Evolutionary conservation across 2,329 filamentous ascomycete species (phyloP).

Genomic region (Ceratocystis cacaofunesta): DNA sequence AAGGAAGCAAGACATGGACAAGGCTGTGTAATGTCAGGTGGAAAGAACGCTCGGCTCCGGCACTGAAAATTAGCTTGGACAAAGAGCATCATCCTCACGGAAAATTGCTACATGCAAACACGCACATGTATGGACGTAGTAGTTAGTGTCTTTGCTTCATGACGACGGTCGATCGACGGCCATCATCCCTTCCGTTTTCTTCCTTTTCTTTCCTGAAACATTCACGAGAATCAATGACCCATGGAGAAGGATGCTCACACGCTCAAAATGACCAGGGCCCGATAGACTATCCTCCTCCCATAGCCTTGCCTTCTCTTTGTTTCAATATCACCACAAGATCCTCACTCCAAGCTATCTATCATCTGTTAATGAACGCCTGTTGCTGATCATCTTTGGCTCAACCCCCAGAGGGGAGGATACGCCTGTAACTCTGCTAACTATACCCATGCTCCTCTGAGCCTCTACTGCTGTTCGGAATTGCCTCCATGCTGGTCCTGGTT

Average conservation of each 20-base stretch:
- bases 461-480: not conserved
- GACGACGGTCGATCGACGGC: not conserved
- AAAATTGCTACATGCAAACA: not conserved
- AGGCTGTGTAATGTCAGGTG: not conserved
- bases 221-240: not conserved
- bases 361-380: not conserved
- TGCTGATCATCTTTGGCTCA: not conserved
- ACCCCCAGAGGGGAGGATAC: not conserved
- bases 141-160: not conserved
- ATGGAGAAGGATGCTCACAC: not conserved
- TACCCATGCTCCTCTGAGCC: not conserved
- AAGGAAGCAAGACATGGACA: not conserved
- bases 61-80: not conserved
- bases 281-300: not conserved
- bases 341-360: not conserved
- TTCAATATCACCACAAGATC: not conserved
- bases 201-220: conserved; percentile 4
- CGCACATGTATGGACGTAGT: not conserved
- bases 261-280: not conserved
- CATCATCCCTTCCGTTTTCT: not conserved
- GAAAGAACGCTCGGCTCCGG: not conserved
- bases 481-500: not conserved
- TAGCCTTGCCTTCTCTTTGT: not conserved
- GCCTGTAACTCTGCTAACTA: not conserved
- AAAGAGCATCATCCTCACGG: too few species aligned